Conservation (phyloP, 2,329 filamentous ascomycete genomes). For the Alternaria brassicicola region DNA sequence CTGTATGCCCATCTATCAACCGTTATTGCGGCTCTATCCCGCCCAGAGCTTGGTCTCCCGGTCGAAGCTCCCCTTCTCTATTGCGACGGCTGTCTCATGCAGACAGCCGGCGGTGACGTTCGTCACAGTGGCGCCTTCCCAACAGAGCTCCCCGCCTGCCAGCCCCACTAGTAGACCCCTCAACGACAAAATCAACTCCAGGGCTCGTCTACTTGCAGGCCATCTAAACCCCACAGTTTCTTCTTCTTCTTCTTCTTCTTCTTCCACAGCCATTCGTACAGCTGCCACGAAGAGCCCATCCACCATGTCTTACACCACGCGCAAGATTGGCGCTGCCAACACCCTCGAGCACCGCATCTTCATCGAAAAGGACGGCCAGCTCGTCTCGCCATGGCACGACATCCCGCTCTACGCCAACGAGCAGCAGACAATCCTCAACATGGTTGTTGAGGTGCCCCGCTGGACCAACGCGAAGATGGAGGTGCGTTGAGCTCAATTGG, state of each 20-base stretch:
- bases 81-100: slow-evolving; percentile 39
- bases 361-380: slow-evolving; percentile 95
- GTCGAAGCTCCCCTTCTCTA: slow-evolving; percentile 27
- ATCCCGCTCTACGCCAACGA: slow-evolving; percentile 97
- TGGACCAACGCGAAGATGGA: slow-evolving; percentile 99
- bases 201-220: slow-evolving; percentile 48
- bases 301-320: slow-evolving; percentile 73
- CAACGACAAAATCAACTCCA: slow-evolving; percentile 49
- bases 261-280: slow-evolving; percentile 22
- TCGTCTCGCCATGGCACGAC: slow-evolving; percentile 96
- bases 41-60: slow-evolving; percentile 25
- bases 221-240: slow-evolving; percentile 46
- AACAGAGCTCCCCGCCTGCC: slow-evolving; percentile 41
- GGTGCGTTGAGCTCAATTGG: slow-evolving; percentile 62
- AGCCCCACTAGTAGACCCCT: slow-evolving; percentile 47
- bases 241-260: slow-evolving; percentile 24
- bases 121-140: slow-evolving; percentile 49
- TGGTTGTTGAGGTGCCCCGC: slow-evolving; percentile 98
- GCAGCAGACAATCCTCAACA: slow-evolving; percentile 96
- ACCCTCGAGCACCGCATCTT: slow-evolving; percentile 97
- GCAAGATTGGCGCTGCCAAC: slow-evolving; percentile 88
- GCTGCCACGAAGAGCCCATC: slow-evolving; percentile 21
- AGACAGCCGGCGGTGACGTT: slow-evolving; percentile 46
- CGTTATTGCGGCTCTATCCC: slow-evolving; percentile 32
- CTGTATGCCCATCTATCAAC: slow-evolving; percentile 34